Evolutionary conservation across 805 yeast genomes (phyloP), one percentile per base, ranked within the genome.

Genomic region (Lachancea meyersii): DNA sequence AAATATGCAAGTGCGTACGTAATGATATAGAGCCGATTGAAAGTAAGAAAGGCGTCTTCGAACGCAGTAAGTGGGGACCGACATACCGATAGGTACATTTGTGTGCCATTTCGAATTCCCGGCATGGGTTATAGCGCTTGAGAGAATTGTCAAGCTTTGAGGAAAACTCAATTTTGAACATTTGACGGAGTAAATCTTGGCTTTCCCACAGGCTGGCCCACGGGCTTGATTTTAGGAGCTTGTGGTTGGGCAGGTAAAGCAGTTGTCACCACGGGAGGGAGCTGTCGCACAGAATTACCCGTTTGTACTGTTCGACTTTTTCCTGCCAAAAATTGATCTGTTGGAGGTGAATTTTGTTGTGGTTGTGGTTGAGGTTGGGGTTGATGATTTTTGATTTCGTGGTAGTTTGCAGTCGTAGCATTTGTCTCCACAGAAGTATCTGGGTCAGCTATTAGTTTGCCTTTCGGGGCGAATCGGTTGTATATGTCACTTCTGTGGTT

Each of bases 141-240:
- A 5, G 19, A 30, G 32, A 5, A 30, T 32, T n/a, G n/a, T 5
- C 22, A 6, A 19, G 6, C 24, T n/a, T 19, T 32, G n/a, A n/a
- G n/a, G n/a, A n/a, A n/a, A n/a, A n/a, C 24, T 22, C 35, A 16
- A 18, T 17, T 32, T 18, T 20, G 16, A 8, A 16, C 23, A 17
- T 26, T 37, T 27, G 33, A 17, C 9, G 19, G 40, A 19, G 32
- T 3, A 28, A 17, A 28, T 38, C 58, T 60, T 4, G 64, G 64
- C 43, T 54, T 55, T n/a, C 65, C 65, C 1, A 60, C 60, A 35
- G 57, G 61, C 37, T 60, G 51, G 41, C 65, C 65, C 1, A 60
- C 60, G 34, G 57, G 61, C 37, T 60, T 51, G 41, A 59, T 47
- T 8, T 46, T 33, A 4, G 51, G 31, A 14, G 35, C 38, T 21